A percentile compares a stretch with the other conserved stretches of the same genome.
These are phyloP conservation scores for Nemania serpens DNA, from an alignment of 2,329 filamentous ascomycete species.

Conservation along the genomic window DNA sequence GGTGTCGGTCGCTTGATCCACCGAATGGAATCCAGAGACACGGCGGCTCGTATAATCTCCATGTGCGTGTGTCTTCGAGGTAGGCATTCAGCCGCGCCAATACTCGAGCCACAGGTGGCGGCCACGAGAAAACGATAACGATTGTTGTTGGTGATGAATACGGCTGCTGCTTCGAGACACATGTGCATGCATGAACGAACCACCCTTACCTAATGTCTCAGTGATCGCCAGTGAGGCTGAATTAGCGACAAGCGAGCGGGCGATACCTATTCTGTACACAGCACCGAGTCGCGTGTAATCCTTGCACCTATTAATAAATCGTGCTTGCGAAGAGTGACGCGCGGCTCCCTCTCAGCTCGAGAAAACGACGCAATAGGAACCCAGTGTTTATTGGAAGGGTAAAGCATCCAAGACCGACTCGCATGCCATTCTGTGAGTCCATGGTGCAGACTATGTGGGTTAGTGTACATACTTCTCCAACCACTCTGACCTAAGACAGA, in stretches of 20 bases:
- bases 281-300: neutral
- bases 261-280: neutral
- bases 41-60: neutral
- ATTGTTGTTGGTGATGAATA: neutral
- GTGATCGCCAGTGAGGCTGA: slow-evolving; percentile 18
- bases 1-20: slow-evolving; percentile 23
- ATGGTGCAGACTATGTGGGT: neutral
- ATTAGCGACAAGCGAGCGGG: neutral
- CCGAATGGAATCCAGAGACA: slow-evolving; percentile 4
- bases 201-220: neutral
- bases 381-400: too few species aligned
- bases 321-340: neutral
- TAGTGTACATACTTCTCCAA: neutral
- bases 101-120: neutral
- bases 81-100: neutral
- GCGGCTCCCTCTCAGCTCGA: neutral
- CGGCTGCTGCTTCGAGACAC: neutral
- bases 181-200: neutral
- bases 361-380: too few species aligned
- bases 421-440: too few species aligned
- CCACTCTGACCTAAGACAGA: neutral
- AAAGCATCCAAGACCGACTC: too few species aligned
- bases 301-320: neutral
- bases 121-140: neutral
- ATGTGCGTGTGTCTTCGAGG: neutral